Percentiles rank a stretch among this genome's conserved stretches.
Evolutionary conservation across 75 land plant species (phyloP).

Genomic region (Cryptomeria japonica): DNA sequence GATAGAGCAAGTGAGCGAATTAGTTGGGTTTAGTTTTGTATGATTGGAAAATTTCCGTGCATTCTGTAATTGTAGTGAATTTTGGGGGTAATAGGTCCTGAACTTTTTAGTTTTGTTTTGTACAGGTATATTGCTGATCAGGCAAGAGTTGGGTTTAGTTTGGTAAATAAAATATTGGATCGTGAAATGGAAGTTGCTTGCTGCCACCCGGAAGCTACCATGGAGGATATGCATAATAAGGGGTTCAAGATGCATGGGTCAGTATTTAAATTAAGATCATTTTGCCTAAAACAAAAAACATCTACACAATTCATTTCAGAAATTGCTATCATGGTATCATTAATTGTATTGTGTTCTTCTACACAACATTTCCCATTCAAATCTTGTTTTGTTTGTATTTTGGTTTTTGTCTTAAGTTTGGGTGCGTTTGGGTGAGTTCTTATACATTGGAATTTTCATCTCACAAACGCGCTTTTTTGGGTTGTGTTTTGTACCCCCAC

Average conservation of each 20-base stretch:
- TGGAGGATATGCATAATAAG: not conserved
- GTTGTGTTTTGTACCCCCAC: not conserved
- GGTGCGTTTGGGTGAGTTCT: not conserved
- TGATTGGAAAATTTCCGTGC: too few species aligned
- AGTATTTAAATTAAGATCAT: not conserved
- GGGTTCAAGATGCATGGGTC: not conserved
- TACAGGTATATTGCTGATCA: not conserved
- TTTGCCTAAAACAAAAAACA: not conserved
- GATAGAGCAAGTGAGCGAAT: not conserved
- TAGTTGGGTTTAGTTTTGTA: too few species aligned
- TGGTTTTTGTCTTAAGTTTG: not conserved
- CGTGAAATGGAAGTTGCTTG: not conserved
- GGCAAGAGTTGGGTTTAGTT: not conserved
- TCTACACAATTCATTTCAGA: not conserved
- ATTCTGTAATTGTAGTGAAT: not conserved
- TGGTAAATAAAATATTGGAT: not conserved
- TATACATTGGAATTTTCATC: not conserved
- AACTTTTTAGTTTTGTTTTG: not conserved
- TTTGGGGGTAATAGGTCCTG: not conserved
- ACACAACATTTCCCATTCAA: not conserved
- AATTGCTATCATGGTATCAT: not conserved
- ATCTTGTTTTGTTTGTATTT: not conserved
- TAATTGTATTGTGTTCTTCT: not conserved
- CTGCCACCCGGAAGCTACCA: not conserved
- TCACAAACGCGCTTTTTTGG: not conserved